Evolutionary conservation across 768 basidiomycete genomes (phyloP).

Genomic region (Leccinellum luteum): DNA sequence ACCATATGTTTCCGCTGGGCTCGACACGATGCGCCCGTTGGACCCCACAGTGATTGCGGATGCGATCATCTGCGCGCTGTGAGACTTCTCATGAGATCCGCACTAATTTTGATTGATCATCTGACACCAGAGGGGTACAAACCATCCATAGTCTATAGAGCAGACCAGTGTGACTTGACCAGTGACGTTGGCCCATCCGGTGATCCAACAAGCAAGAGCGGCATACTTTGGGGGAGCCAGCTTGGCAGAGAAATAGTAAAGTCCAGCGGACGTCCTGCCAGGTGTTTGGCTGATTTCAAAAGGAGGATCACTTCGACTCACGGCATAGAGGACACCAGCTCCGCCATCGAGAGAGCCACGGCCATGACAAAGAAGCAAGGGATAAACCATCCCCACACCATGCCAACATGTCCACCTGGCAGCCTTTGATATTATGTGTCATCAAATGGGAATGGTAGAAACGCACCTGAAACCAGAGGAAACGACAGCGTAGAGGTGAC

Average conservation of each 20-base stretch:
- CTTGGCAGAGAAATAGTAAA: conserved; percentile 79
- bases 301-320: conserved; percentile 35
- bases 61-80: conserved; percentile 72
- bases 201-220: conserved; percentile 57
- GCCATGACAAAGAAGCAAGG: conserved; percentile 65
- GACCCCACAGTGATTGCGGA: conserved; percentile 63
- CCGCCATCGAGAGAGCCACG: conserved; percentile 68
- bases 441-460: background rate
- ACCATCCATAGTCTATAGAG: conserved; percentile 45
- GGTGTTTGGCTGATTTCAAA: background rate
- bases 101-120: background rate
- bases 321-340: conserved; percentile 75
- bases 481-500: conserved; percentile 66
- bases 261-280: conserved; percentile 67
- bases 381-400: conserved; percentile 77
- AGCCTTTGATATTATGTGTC: background rate
- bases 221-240: conserved; percentile 61
- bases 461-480: conserved; percentile 55
- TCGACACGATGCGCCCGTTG: conserved; percentile 48
- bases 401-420: conserved; percentile 69
- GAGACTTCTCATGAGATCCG: background rate
- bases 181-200: conserved; percentile 71
- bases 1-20: conserved; percentile 61
- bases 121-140: background rate
- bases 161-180: conserved; percentile 70